A percentile compares a stretch with the other conserved stretches of the same genome.
Conservation (phyloP, 225 moss, liverwort and hornwort genomes). For the Pseudisothecium myosuroides region DNA sequence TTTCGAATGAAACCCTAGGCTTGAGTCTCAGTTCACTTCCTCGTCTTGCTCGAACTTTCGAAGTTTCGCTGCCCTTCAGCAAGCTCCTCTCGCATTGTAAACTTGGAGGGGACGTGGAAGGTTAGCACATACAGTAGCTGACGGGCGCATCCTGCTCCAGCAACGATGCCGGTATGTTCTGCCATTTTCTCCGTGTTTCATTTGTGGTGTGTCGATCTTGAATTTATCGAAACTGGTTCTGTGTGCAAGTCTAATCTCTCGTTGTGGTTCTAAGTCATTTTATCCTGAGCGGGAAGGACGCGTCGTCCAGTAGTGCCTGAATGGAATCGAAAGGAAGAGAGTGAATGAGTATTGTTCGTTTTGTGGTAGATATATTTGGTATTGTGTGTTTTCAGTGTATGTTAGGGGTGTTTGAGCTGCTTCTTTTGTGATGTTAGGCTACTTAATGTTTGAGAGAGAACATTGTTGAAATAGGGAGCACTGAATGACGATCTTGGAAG, state of each 20-base stretch:
- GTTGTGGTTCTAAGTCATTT: neutral
- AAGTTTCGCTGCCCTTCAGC: neutral
- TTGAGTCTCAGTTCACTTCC: too few species aligned
- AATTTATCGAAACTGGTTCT: neutral
- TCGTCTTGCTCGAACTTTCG: neutral
- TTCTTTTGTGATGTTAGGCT: neutral
- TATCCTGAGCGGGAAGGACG: neutral
- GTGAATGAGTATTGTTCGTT: neutral
- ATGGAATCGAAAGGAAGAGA: neutral
- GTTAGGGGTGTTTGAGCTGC: neutral
- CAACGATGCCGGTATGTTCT: conserved; percentile 15
- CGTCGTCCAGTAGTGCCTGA: neutral
- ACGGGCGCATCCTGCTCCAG: neutral
- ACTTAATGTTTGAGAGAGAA: neutral
- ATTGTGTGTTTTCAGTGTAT: neutral
- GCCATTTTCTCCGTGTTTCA: neutral
- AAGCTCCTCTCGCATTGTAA: neutral
- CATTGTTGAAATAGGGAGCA: neutral
- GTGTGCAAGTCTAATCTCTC: neutral
- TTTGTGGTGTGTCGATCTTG: neutral
- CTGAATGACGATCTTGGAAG: neutral
- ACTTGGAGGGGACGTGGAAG: neutral
- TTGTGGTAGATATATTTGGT: neutral
- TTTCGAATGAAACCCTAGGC: conserved; percentile 1
- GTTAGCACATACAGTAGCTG: too few species aligned